Conservation (phyloP, 371 early-diverging fungal genomes). For the Mucor plumbeus region DNA sequence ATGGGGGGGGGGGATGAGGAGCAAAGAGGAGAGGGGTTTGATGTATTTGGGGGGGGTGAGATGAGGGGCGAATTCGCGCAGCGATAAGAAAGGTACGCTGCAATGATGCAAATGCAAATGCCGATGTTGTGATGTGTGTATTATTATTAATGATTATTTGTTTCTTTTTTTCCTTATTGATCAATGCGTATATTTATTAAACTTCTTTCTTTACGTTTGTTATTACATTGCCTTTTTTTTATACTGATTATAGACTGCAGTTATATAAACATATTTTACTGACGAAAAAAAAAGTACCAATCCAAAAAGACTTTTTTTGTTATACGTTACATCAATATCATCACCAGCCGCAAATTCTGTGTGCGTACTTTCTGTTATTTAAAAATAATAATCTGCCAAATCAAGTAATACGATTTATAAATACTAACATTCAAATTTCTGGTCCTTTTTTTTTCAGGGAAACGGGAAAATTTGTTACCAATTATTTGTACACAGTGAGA, state of each 20-base stretch:
- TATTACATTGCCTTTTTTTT: background rate
- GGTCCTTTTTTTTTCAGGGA: background rate
- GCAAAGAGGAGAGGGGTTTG: background rate
- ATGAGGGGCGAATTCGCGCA: background rate
- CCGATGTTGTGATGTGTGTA: background rate
- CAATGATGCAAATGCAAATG: background rate
- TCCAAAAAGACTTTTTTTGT: background rate
- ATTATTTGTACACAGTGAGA: constrained; percentile 2
- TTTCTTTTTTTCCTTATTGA: background rate
- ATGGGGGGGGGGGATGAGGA: background rate
- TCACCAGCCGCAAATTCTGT: constrained; percentile 8
- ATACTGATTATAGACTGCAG: background rate
- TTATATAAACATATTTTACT: background rate
- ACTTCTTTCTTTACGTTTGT: background rate
- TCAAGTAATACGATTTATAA: background rate
- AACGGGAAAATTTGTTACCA: background rate
- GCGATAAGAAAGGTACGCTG: background rate
- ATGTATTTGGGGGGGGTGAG: background rate
- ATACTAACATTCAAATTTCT: background rate
- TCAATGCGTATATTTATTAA: background rate
- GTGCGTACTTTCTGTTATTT: background rate
- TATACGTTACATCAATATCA: background rate
- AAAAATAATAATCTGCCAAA: constrained; percentile 4
- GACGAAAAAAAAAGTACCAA: no score
- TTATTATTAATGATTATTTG: background rate